Conservation (phyloP, 768 basidiomycete species). For the Hortiboletus flavorubellus region DNA sequence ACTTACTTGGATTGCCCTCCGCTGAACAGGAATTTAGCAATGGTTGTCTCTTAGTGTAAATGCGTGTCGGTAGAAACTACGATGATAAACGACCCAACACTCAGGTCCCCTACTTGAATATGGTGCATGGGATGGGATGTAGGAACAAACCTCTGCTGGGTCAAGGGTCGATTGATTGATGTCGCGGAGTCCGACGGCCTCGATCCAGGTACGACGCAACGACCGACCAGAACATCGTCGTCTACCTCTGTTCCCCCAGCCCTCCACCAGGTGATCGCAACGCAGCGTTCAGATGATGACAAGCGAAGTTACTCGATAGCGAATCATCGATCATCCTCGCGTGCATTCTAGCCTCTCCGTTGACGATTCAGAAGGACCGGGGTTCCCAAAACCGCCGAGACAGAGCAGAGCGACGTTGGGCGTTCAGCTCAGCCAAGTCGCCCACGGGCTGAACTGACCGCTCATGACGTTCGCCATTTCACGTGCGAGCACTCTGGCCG, state of each 20-base stretch:
- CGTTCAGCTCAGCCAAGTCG: conserved; percentile 46
- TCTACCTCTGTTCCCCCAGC: no score
- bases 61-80: no score
- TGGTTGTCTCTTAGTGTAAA: no score
- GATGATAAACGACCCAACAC: no score
- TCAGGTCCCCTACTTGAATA: no score
- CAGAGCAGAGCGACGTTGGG: not conserved
- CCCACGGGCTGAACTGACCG: conserved; percentile 43
- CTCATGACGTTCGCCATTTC: conserved; percentile 47
- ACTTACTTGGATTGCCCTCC: no score
- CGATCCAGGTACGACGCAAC: not conserved
- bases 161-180: no score
- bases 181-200: not conserved
- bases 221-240: no score
- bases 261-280: not conserved
- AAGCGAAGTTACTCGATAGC: not conserved
- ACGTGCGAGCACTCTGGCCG: conserved; percentile 49
- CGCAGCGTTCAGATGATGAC: not conserved
- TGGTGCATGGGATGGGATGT: no score
- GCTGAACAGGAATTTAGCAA: no score
- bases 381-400: not conserved
- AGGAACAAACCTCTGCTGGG: no score
- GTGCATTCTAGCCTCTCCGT: not conserved
- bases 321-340: not conserved
- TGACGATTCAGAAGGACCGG: not conserved